phyloP scores from a whole-genome alignment of 2,329 filamentous ascomycete species.

The Rutstroemia sp. region DNA sequence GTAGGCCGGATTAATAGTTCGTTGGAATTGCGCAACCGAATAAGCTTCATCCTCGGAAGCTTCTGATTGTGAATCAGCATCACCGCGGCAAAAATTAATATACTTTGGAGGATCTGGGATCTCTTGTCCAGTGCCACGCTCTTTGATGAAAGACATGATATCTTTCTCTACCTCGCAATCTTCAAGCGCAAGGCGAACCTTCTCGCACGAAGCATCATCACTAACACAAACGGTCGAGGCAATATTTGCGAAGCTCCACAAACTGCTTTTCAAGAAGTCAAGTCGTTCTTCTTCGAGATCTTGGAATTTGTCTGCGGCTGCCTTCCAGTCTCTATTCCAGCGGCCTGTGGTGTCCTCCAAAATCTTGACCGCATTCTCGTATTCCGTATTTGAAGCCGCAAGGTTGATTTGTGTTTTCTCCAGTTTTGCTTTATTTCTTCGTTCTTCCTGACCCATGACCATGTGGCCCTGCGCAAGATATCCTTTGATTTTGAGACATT shows the following conservation, averaged over 20 bases:
- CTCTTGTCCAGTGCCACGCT: constrained; percentile 87
- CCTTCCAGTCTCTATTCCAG: constrained; percentile 99
- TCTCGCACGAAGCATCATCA: constrained; percentile 94
- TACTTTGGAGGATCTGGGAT: constrained; percentile 96
- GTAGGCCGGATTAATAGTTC: constrained; percentile 92
- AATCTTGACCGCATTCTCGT: constrained; percentile 85
- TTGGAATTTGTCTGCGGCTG: constrained; percentile 97
- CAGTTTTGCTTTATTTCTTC: constrained; percentile 96
- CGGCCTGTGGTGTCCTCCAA: constrained; percentile 90
- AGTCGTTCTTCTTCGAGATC: constrained; percentile 95
- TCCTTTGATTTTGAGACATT: constrained; percentile 96
- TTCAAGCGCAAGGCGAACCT: constrained; percentile 86
- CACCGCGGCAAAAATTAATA: constrained; percentile 96
- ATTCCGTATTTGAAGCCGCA: constrained; percentile 83
- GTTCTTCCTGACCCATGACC: constrained; percentile 99
- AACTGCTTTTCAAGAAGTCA: constrained; percentile 94
- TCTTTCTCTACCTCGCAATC: constrained; percentile 97
- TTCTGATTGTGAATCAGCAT: constrained; percentile 76
- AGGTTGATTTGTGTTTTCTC: constrained; percentile 98
- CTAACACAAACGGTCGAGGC: constrained; percentile 96
- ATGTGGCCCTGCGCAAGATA: constrained; percentile 98
- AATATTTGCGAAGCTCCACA: constrained; percentile 98
- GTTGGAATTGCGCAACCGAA: constrained; percentile 90
- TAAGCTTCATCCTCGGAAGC: constrained; percentile 81
- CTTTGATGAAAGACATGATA: constrained; percentile 80